phyloP scores from a whole-genome alignment of 495 filamentous ascomycete species.

The Hypoxylon perforatum region DNA sequence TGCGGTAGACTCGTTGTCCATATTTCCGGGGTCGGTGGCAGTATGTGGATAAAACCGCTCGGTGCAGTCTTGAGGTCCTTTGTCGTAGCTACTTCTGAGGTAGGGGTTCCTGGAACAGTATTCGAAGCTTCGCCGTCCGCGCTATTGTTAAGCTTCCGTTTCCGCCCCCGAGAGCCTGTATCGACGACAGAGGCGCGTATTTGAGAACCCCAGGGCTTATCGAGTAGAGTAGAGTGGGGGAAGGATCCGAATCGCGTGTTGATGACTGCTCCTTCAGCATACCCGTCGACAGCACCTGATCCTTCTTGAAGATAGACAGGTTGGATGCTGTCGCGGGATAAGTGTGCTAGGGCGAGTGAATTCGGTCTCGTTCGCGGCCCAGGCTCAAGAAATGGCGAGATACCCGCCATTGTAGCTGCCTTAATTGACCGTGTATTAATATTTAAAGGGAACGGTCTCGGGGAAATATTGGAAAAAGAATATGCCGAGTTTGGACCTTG shows the following conservation, averaged over 20 bases:
- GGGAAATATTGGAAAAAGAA: not conserved
- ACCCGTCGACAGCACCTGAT: constrained; percentile 72
- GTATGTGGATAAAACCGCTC: constrained; percentile 88
- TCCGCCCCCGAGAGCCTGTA: constrained; percentile 81
- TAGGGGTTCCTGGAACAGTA: constrained; percentile 39
- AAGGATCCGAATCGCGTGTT: constrained; percentile 97
- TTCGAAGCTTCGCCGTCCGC: constrained; percentile 41
- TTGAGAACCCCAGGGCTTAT: constrained; percentile 89
- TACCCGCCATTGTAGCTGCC: constrained; percentile 42
- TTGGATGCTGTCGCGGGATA: constrained; percentile 82
- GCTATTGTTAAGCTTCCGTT: constrained; percentile 60
- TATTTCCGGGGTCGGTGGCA: constrained; percentile 90
- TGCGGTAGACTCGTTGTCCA: constrained; percentile 94
- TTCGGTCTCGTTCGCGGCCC: constrained; percentile 64
- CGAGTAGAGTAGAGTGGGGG: constrained; percentile 86
- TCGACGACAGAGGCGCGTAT: constrained; percentile 89
- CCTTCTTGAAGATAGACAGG: constrained; percentile 75
- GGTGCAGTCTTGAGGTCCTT: constrained; percentile 65
- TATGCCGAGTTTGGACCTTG: not conserved
- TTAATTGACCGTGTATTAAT: not conserved
- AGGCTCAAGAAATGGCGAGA: constrained; percentile 79
- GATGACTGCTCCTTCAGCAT: constrained; percentile 82
- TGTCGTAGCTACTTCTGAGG: constrained; percentile 32
- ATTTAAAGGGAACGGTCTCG: not conserved
- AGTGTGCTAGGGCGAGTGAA: constrained; percentile 79